Evolutionary conservation across 345 rosid species (phyloP).

Genomic region (Physaria fendleri): DNA sequence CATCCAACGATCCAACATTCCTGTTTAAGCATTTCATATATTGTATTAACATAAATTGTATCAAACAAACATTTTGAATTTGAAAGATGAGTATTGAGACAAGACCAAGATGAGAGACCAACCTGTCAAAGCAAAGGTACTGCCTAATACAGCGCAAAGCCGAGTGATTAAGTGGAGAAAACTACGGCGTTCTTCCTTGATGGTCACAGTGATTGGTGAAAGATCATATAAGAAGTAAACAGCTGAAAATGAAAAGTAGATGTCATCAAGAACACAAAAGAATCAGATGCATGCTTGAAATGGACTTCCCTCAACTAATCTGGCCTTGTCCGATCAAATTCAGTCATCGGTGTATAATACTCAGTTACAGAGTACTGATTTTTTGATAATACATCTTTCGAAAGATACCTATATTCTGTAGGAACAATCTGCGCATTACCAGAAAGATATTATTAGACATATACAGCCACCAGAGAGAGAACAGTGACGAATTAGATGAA

Average conservation of each 20-base stretch:
- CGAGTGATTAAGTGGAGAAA: conserved; percentile 93
- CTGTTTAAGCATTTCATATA: conserved; percentile 40
- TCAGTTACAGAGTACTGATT: conserved; percentile 95
- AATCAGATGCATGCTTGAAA: neutral
- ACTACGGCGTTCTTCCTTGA: conserved; percentile 85
- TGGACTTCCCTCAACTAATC: conserved; percentile 40
- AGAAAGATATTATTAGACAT: conserved; percentile 1
- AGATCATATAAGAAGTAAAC: conserved; percentile 95
- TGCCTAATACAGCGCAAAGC: conserved; percentile 97
- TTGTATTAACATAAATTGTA: neutral
- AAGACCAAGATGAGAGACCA: conserved; percentile 5
- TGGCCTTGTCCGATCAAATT: conserved; percentile 80
- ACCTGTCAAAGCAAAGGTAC: conserved; percentile 98
- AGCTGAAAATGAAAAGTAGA: conserved; percentile 35
- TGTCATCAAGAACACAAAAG: conserved; percentile 5
- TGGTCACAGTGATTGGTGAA: conserved; percentile 94
- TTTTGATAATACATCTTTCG: conserved; percentile 76
- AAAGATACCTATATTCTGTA: conserved; percentile 84
- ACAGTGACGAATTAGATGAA: conserved; percentile 29
- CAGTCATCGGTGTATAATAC: conserved; percentile 73
- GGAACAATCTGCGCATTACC: conserved; percentile 81
- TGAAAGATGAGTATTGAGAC: neutral
- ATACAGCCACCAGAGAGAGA: neutral
- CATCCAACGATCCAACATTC: conserved; percentile 99
- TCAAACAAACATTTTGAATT: neutral